Conservation (phyloP, 305 asterid genomes). For the Rubia peregrina region DNA sequence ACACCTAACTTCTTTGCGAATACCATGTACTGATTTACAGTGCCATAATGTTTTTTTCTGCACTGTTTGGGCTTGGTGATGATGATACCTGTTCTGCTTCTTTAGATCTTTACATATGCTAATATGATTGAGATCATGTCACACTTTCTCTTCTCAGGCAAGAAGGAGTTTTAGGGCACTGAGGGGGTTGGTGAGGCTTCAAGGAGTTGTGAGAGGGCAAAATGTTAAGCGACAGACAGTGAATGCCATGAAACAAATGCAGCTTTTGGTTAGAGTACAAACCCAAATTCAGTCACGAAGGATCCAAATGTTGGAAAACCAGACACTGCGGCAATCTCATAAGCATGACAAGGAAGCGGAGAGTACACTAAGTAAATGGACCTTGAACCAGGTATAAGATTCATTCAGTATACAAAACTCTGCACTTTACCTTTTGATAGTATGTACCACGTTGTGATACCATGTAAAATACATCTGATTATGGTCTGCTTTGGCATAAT, state of each 20-base stretch:
- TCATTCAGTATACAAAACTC: neutral
- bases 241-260: constrained; percentile 92
- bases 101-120: neutral
- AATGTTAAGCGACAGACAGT: constrained; percentile 69
- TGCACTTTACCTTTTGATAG: neutral
- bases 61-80: too few species aligned
- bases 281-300: constrained; percentile 82
- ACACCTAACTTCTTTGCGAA: too few species aligned
- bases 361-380: constrained; percentile 71
- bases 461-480: neutral
- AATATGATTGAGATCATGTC: neutral
- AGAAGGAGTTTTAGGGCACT: constrained; percentile 75
- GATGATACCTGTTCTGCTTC: too few species aligned
- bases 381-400: constrained; percentile 43
- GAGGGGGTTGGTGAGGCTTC: constrained; percentile 92
- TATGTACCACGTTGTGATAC: neutral
- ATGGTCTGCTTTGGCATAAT: neutral
- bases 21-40: too few species aligned
- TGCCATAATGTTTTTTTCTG: too few species aligned
- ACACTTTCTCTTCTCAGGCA: constrained; percentile 39
- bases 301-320: constrained; percentile 74
- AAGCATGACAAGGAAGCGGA: constrained; percentile 58
- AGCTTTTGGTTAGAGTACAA: constrained; percentile 78
- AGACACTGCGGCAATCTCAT: constrained; percentile 36
- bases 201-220: constrained; percentile 76